Conservation (phyloP, 345 rosid species). For the Eucalyptus marginata region DNA sequence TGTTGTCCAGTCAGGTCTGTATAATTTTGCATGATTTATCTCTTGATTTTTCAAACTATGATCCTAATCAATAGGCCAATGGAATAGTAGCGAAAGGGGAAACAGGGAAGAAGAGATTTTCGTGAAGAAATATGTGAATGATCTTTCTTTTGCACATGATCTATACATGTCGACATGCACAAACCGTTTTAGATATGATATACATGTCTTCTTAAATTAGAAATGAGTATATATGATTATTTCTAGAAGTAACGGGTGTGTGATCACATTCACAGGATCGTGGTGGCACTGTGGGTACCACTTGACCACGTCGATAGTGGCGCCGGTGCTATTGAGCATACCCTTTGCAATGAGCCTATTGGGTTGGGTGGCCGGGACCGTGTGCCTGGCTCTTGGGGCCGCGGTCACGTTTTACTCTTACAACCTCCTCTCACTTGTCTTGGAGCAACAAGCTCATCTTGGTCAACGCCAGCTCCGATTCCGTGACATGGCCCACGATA, state of each 20-base stretch:
- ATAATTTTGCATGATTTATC: neutral
- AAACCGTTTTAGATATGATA: fast-evolving
- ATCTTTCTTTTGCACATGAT: neutral
- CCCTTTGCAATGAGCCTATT: constrained; percentile 18
- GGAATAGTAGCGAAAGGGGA: neutral
- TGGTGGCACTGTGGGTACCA: constrained; percentile 35
- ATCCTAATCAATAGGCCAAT: neutral
- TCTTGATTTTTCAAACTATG: neutral
- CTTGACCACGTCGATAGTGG: constrained; percentile 26
- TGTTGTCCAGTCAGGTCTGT: neutral
- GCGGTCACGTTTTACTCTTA: constrained; percentile 20
- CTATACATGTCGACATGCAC: neutral
- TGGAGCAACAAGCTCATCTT: constrained; percentile 18
- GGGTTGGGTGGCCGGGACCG: constrained; percentile 19
- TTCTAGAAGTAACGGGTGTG: neutral
- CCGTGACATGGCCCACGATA: constrained; percentile 20
- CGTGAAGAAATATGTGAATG: neutral
- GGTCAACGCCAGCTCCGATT: constrained; percentile 22
- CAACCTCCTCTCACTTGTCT: constrained; percentile 22
- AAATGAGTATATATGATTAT: neutral
- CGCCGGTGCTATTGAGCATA: constrained; percentile 15
- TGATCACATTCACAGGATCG: neutral
- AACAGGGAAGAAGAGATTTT: neutral
- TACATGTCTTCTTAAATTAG: neutral
- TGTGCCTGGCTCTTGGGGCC: constrained; percentile 2